phyloP scores from a whole-genome alignment of 495 filamentous ascomycete genomes.

The Penicillium antarcticum region DNA sequence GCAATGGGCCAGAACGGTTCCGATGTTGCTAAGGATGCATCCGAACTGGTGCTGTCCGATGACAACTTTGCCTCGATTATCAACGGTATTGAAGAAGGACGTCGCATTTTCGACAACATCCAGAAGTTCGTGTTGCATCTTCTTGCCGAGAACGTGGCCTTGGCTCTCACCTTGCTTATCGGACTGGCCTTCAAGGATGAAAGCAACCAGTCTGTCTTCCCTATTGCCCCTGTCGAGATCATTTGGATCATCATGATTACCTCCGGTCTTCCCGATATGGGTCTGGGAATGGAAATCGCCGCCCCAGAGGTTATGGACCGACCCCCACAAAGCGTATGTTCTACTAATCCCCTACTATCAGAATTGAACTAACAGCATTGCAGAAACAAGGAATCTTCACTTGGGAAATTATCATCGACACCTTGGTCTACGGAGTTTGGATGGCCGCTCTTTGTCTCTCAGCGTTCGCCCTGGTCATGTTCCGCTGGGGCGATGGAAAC shows the following conservation, averaged over 20 bases:
- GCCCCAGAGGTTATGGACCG: conserved; percentile 65
- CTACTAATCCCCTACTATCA: not conserved
- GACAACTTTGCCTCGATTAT: conserved; percentile 86
- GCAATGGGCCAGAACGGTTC: conserved; percentile 76
- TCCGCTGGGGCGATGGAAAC: conserved; percentile 62
- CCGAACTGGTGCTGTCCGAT: conserved; percentile 75
- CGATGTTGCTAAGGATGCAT: conserved; percentile 85
- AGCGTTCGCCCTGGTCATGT: conserved; percentile 64
- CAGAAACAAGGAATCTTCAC: conserved; percentile 69
- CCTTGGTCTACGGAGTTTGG: conserved; percentile 67
- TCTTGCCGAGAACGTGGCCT: conserved; percentile 69
- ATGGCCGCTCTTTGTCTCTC: conserved; percentile 64
- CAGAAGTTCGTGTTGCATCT: conserved; percentile 76
- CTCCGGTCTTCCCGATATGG: conserved; percentile 70
- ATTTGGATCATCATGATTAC: conserved; percentile 80
- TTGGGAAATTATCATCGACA: conserved; percentile 63
- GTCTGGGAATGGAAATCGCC: conserved; percentile 67
- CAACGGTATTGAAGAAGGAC: conserved; percentile 67
- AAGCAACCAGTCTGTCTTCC: conserved; percentile 63
- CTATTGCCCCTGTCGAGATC: conserved; percentile 69
- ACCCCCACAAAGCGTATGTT: conserved; percentile 57
- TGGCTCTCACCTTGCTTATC: conserved; percentile 64
- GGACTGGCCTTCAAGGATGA: conserved; percentile 70
- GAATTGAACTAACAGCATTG: conserved; percentile 26
- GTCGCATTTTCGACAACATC: conserved; percentile 73